phyloP scores from a whole-genome alignment of 2,329 filamentous ascomycete species.

The Alternaria postmessia region DNA sequence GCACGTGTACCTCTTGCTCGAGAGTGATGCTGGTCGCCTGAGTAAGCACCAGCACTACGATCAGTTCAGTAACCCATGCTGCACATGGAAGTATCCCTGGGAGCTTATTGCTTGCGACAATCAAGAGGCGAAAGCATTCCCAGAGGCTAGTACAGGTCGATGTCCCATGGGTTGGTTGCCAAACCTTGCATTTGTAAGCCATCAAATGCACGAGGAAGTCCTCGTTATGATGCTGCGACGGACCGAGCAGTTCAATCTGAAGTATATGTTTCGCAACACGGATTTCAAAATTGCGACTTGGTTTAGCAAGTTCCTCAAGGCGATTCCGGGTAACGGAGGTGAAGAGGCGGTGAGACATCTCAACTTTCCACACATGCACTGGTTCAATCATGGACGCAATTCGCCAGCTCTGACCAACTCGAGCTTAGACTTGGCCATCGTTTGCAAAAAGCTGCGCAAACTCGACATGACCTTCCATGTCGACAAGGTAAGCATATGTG shows the following conservation, averaged over 20 bases:
- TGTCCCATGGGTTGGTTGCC: too few species aligned
- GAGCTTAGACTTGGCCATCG: constrained; percentile 3
- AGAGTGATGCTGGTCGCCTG: too few species aligned
- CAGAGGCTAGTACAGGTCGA: too few species aligned
- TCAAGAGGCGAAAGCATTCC: too few species aligned
- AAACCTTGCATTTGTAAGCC: too few species aligned
- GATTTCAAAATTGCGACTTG: constrained; percentile 14
- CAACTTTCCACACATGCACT: constrained; percentile 14
- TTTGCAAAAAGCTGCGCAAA: neutral
- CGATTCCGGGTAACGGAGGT: neutral
- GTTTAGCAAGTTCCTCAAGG: constrained; percentile 1
- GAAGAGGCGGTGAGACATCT: constrained; percentile 3
- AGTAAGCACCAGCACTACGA: too few species aligned
- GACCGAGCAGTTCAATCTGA: neutral
- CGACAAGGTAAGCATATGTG: neutral
- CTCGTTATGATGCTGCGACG: neutral
- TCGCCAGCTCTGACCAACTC: neutral
- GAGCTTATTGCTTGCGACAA: too few species aligned
- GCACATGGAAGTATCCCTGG: too few species aligned
- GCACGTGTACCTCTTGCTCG: too few species aligned
- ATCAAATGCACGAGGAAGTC: too few species aligned
- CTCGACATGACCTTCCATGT: neutral
- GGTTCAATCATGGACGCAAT: neutral
- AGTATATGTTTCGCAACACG: neutral
- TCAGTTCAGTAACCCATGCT: too few species aligned